Conservation (phyloP, 768 basidiomycete genomes). For the Mycena albidolilacea region DNA sequence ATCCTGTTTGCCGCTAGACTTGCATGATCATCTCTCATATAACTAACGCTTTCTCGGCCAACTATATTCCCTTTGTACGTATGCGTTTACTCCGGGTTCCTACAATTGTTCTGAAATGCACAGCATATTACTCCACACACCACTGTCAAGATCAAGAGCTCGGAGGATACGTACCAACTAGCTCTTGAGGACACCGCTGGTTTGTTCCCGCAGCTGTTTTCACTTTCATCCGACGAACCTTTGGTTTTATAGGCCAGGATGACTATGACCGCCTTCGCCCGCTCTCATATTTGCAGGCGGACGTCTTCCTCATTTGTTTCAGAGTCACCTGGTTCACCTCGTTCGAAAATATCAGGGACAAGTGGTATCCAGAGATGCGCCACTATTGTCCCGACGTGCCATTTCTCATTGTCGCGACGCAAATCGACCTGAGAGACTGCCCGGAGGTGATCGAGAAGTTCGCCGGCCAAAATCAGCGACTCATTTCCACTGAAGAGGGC, state of each 20-base stretch:
- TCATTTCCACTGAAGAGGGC: constrained; percentile 89
- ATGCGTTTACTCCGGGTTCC: no score
- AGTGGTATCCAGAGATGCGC: constrained; percentile 99
- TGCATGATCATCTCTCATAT: constrained; percentile 98
- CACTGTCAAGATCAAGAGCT: constrained; percentile 97
- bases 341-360: constrained; percentile 99
- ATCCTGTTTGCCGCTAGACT: constrained; percentile 65
- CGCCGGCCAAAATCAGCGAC: constrained; percentile 95
- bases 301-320: constrained; percentile 99
- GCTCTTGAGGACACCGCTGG: constrained; percentile 99
- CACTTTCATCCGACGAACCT: constrained; percentile 28
- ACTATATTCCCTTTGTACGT: constrained; percentile 97
- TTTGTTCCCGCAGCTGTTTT: constrained; percentile 59
- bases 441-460: constrained; percentile 94
- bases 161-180: constrained; percentile 98
- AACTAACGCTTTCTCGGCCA: constrained; percentile 97
- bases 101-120: constrained; percentile 37
- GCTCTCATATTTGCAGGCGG: constrained; percentile 99
- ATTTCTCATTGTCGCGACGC: constrained; percentile 98
- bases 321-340: constrained; percentile 98
- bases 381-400: constrained; percentile 99
- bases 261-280: constrained; percentile 82
- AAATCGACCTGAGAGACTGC: constrained; percentile 97
- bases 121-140: constrained; percentile 32
- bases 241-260: constrained; percentile 83